Evolutionary conservation across 495 filamentous ascomycete species (phyloP), one percentile per base, ranked within the genome.

Genomic region (Xylaria scruposa): DNA sequence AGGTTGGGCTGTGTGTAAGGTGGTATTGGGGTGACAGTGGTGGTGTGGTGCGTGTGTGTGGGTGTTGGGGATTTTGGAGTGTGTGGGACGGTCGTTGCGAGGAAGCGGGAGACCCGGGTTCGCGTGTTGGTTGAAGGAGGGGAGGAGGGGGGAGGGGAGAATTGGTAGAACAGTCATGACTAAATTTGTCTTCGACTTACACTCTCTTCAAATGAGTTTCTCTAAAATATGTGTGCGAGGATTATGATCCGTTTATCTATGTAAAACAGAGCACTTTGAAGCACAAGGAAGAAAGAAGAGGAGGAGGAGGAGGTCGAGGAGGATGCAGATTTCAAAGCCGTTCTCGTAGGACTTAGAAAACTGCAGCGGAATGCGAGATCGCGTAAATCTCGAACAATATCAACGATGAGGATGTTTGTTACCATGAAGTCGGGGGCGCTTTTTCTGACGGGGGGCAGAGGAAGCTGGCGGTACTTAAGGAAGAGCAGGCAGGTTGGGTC

Each of bases 21-120:
- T 71, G 67, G 59, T 70, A 73, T 70, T 24, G 59, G 60, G 42
- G 46, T 56, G 61, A 40, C 59, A 58, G 51, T 64, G 53, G 12
- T 42, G 38, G 38, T 42, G 38, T 42, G 38, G 38, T 42, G 38
- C 1, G 9, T 12, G 61, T 72, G 74, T 49, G 81, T 83, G 70
- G 70, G 76, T 79, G 76, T 76, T 80, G 81, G 74, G 85, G 84
- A 68, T 82, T 74, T 47, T 63, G 67, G 53, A 68, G 67, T 72
- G 61, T 21, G 70, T 49, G 71, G 67, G 60, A 70, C n/a, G 49
- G 29, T 59, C 6, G 66, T 70, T 76, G 66, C 70, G 70, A 69
- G 59, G 59, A 36, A 36, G 62, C 49, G 66, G 74, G 69, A 74
- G 54, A 72, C n/a, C 60, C 74, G 74, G 74, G 36, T 62, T 67